phyloP scores from a whole-genome alignment of 441 rosid species.

The Populus hybrid region DNA sequence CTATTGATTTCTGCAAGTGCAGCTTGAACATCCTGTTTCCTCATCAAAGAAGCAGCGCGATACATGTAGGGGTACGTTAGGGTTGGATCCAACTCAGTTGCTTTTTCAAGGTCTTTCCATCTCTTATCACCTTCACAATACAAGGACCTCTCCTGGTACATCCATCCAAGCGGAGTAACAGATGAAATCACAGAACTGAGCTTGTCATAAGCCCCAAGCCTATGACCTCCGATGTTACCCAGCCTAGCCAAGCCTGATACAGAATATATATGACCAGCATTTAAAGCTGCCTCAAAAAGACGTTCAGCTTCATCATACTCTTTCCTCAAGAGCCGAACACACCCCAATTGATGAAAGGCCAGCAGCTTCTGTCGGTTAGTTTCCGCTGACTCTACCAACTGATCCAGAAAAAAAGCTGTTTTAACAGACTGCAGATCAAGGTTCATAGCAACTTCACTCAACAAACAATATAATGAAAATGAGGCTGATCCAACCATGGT shows the following conservation, averaged over 20 bases:
- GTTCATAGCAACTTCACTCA: conserved; percentile 86
- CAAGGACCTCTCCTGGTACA: conserved; percentile 93
- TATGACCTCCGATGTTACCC: conserved; percentile 58
- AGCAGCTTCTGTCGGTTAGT: conserved; percentile 61
- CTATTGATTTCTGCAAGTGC: conserved; percentile 87
- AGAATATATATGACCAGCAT: conserved; percentile 76
- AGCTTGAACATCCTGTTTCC: conserved; percentile 65
- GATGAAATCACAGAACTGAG: conserved; percentile 79
- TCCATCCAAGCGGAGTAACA: conserved; percentile 73
- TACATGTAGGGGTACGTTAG: conserved; percentile 94
- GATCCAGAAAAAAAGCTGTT: conserved; percentile 29
- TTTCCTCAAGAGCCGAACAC: conserved; percentile 74
- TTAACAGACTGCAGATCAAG: conserved; percentile 60
- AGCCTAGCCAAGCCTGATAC: conserved; percentile 82
- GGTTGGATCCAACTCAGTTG: conserved; percentile 87
- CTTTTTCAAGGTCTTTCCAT: conserved; percentile 78
- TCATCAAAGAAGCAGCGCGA: conserved; percentile 83
- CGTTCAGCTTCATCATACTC: conserved; percentile 77
- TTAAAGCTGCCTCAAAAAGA: conserved; percentile 67
- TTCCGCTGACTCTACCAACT: conserved; percentile 68
- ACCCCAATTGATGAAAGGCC: conserved; percentile 94
- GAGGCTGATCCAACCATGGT: conserved; percentile 82
- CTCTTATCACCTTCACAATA: conserved; percentile 75
- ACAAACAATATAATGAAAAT: conserved; percentile 71
- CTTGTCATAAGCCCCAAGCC: conserved; percentile 68